Conservation (phyloP, 805 yeast genomes). For the Tetrapisispora pingtungensis region DNA sequence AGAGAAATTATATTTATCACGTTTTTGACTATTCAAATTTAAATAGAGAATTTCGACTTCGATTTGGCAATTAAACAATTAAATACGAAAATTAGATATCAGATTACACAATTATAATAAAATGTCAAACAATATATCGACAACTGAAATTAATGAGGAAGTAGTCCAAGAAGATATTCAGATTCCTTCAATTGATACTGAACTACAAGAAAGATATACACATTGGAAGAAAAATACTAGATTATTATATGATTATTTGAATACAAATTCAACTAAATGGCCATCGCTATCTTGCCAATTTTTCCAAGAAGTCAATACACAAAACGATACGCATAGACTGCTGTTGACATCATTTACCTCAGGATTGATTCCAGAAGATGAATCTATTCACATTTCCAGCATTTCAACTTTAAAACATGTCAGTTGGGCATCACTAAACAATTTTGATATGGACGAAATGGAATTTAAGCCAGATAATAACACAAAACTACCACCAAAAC, state of each 20-base stretch:
- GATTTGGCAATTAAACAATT: neutral
- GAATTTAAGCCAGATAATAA: conserved; percentile 29
- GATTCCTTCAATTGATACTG: conserved; percentile 10
- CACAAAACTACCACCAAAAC: conserved; percentile 21
- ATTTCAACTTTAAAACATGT: conserved; percentile 26
- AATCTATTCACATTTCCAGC: conserved; percentile 21
- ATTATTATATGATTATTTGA: conserved; percentile 59
- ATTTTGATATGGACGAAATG: conserved; percentile 31
- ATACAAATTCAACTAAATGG: conserved; percentile 57
- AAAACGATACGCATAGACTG: conserved; percentile 21
- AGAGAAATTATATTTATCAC: too few relatives aligned
- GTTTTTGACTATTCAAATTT: too few relatives aligned
- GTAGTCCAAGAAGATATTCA: neutral
- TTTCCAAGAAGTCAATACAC: conserved; percentile 39
- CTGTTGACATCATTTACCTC: conserved; percentile 29
- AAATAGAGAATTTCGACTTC: neutral
- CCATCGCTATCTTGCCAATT: conserved; percentile 67
- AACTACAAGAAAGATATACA: conserved; percentile 26
- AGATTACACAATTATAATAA: neutral
- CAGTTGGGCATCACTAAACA: conserved; percentile 27
- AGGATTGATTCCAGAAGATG: conserved; percentile 28
- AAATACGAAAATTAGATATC: neutral
- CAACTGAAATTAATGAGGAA: neutral
- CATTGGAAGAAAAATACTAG: conserved; percentile 78
- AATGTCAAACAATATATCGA: neutral